Conservation (phyloP, 23 red algal species). For the Gracilaria vermiculophylla region DNA sequence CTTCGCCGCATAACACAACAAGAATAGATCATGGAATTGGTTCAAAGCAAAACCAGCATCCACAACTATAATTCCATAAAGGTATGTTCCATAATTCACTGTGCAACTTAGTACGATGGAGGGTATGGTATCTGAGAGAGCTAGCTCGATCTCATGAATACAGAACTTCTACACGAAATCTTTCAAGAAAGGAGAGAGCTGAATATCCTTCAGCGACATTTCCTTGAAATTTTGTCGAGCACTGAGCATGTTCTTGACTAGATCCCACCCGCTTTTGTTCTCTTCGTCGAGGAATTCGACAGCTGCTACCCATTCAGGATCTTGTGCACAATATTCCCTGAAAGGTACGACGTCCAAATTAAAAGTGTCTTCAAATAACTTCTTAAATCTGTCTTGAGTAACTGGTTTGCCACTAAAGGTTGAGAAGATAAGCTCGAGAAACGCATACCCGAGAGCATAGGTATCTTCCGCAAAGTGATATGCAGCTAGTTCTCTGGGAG, state of each 20-base stretch:
- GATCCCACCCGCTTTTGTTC: conserved; percentile 57
- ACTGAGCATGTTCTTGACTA: conserved; percentile 49
- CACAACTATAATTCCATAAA: too few species aligned
- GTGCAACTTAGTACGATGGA: too few species aligned
- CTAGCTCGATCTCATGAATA: too few species aligned
- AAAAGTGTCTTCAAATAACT: conserved; percentile 75
- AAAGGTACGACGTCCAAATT: conserved; percentile 47
- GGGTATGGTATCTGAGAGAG: too few species aligned
- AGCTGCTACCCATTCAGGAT: conserved; percentile 37
- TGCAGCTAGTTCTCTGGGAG: conserved; percentile 26
- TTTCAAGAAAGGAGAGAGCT: neutral
- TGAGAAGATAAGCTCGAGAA: conserved; percentile 72
- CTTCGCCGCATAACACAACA: too few species aligned
- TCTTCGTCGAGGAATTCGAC: conserved; percentile 64
- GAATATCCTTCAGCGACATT: conserved; percentile 15
- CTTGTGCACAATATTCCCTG: conserved; percentile 60
- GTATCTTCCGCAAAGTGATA: conserved; percentile 65
- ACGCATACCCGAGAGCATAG: conserved; percentile 71
- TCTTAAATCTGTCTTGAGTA: conserved; percentile 52
- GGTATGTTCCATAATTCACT: too few species aligned
- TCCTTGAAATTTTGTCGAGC: conserved; percentile 1
- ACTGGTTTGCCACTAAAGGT: conserved; percentile 46
- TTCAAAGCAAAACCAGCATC: too few species aligned
- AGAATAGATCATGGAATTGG: too few species aligned
- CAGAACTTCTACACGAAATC: neutral